phyloP scores from a whole-genome alignment of 2,329 filamentous ascomycete genomes.

The Monilinia aucupariae region DNA sequence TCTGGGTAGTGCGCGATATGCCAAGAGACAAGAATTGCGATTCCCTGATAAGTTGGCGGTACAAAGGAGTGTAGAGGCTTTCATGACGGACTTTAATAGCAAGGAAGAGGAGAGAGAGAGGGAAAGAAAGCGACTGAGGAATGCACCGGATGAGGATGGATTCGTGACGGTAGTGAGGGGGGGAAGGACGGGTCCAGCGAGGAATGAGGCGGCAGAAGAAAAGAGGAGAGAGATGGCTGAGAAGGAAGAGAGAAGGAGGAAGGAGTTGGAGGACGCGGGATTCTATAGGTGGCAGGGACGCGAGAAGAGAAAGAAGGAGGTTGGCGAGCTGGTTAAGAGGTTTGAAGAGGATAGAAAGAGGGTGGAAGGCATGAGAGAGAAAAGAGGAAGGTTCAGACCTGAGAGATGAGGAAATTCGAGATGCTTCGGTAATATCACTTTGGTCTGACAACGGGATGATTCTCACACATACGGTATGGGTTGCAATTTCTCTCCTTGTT shows the following conservation, averaged over 20 bases:
- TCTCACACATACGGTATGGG: constrained; percentile 20
- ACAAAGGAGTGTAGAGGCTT: constrained; percentile 73
- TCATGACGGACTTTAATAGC: constrained; percentile 75
- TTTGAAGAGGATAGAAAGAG: constrained; percentile 74
- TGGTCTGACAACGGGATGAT: neutral
- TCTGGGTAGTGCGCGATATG: constrained; percentile 48
- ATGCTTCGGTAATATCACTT: constrained; percentile 32
- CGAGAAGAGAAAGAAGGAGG: constrained; percentile 71
- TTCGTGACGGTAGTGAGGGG: constrained; percentile 88
- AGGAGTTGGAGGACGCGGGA: constrained; percentile 51
- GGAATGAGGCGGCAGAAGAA: constrained; percentile 63
- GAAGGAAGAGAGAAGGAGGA: constrained; percentile 57
- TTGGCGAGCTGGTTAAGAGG: constrained; percentile 60
- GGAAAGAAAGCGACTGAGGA: constrained; percentile 59
- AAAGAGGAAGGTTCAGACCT: constrained; percentile 55
- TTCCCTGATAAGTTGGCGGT: constrained; percentile 64
- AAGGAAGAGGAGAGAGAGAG: constrained; percentile 60
- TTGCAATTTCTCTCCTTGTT: constrained; percentile 10
- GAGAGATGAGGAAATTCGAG: constrained; percentile 36
- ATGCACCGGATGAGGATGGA: constrained; percentile 87
- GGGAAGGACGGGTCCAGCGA: constrained; percentile 66
- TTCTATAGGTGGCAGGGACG: constrained; percentile 83
- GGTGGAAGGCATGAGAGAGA: constrained; percentile 64
- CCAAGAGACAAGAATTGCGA: constrained; percentile 60
- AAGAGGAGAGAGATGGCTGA: constrained; percentile 55